These are phyloP conservation scores for Candida ovalis DNA, from an alignment of 805 yeast genomes.

Conservation along the genomic window DNA sequence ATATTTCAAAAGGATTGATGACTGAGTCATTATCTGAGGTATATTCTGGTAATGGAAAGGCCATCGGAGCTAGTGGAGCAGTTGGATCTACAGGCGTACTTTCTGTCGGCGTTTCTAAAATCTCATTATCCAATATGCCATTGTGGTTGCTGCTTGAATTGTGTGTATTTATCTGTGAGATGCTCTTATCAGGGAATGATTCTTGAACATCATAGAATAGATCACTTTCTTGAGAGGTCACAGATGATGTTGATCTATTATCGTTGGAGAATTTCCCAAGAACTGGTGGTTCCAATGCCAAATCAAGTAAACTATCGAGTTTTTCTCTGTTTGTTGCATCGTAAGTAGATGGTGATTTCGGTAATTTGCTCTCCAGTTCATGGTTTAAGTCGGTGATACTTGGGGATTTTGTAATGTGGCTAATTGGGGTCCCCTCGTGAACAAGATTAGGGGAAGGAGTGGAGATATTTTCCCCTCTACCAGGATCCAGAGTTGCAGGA, in stretches of 20 bases:
- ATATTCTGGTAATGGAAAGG: background rate
- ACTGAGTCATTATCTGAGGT: background rate
- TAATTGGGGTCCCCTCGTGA: too few relatives aligned
- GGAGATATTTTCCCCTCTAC: too few relatives aligned
- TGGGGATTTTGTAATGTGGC: background rate
- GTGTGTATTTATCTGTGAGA: background rate
- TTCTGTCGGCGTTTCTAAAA: background rate
- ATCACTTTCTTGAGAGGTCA: background rate
- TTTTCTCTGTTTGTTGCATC: background rate
- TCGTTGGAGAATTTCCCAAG: background rate
- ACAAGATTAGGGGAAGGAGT: too few relatives aligned
- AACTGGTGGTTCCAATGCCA: background rate
- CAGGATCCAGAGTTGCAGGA: too few relatives aligned
- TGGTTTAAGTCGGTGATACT: background rate
- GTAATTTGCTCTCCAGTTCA: background rate
- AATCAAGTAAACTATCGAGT: too few relatives aligned
- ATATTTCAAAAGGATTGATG: background rate
- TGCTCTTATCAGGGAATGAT: background rate
- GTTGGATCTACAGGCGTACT: background rate
- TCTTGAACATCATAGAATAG: conserved; percentile 11
- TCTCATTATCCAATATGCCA: background rate
- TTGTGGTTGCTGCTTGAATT: background rate
- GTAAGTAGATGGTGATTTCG: background rate
- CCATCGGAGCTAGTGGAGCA: background rate
- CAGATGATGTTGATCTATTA: background rate